Base-by-base conservation (phyloP, 2,329 filamentous ascomycete genomes). In the Fusarium euwallaceae region DNA sequence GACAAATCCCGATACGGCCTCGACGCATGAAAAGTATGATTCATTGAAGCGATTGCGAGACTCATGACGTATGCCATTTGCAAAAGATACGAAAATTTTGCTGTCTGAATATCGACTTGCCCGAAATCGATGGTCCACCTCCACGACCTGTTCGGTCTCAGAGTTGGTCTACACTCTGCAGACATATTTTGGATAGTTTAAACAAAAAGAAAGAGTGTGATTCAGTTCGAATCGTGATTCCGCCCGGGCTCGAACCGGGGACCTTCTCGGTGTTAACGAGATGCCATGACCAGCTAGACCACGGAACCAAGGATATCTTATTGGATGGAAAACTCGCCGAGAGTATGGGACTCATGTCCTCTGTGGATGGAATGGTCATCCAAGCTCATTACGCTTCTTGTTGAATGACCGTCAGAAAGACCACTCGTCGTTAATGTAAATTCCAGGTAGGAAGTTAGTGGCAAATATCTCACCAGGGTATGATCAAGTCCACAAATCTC, bases 201-300 rank as follows among this genome's bases (percentile, higher is more conserved):
- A 11, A n/a, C 36, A 74, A 74, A 53, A 53, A 53, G 48, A 53
- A 32, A 53, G 11, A 17, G 14, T 11, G 6, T 4, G 2, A 53
- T 7, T 32, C 27, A 2, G 8, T n/a, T 2, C 7, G 48, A n/a
- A n/a, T 14, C 27, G 61, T 71, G 74, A 55, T 76, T 76, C 65
- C 63, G 69, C 67, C 74, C 68, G 73, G 74, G 73, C 58, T 74
- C 58, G 73, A 76, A 76, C 74, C 69, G 58, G 61, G 69, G 69
- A 76, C 66, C 69, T 76, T 76, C 71, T 76, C 69, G 61, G 74
- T 76, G 71, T 76, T 74, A 75, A 65, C 69, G 66, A 75, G 71
- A 76, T 76, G 66, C 69, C 74, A 76, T 76, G 69, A 77, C 72
- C 74, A 76, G 66, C 75, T 76, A 74, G 72, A 74, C 72, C 67